Evolutionary conservation across 257 asterid genomes (phyloP), one percentile per base, ranked within the genome.

Genomic region (Solanum chmielewskii): DNA sequence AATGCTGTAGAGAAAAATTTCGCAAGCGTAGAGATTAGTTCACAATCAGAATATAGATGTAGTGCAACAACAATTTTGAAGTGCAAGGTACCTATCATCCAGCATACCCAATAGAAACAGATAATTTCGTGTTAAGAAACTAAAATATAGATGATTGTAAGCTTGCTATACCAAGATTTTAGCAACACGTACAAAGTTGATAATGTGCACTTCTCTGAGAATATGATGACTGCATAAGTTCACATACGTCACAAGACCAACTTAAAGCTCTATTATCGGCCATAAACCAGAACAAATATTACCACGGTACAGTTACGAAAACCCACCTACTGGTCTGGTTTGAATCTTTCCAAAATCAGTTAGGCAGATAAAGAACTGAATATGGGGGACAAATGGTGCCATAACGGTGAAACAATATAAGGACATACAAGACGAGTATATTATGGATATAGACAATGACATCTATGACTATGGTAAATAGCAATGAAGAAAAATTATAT

Each of bases 1-100:
- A 95, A 92, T 86, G 99, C 99, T 97, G 95, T n/a, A 60, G 10
- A 39, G 21, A 85, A 21, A 7, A 49, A 31, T 49, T 81, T 11
- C 25, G 11, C 13, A 80, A 16, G 62, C 15, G 39, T 44, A 45
- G 64, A 29, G 42, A 81, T 81, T 49, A 81, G 85, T 11, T 49
- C 85, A 16, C 13, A 11, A 20, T 29, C 29, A 81, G 44, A 29
- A 27, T n/a, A n/a, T n/a, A n/a, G 2, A 35, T 71, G 20, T 0
- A 3, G 15, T 35, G 45, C 80, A 35, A 35, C 80, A 71, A 71
- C 80, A 71, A 2, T 35, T 71, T 1, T 71, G 45, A 4, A 71
- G 5, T 18, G 8, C 15, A 6, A 49, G 12, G 21, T 20, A 81
- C 69, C 20, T 49, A 81, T 29, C 85, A 47, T 80, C 29, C 44